These are phyloP conservation scores for Canna indica DNA, from an alignment of 176 grass and related monocot genomes.

Conservation along the genomic window DNA sequence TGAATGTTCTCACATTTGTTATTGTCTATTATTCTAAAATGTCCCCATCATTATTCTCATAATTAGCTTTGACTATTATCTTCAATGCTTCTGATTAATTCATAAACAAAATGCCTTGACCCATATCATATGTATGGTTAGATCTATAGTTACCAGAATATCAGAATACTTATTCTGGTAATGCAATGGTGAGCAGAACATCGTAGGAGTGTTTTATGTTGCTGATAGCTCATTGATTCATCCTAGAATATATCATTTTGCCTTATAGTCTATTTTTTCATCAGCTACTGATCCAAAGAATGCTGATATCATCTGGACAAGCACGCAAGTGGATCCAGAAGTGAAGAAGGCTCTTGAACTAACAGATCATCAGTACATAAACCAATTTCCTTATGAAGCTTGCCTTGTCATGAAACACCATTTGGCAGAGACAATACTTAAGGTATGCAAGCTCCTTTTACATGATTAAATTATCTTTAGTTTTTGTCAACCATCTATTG, in stretches of 20 bases:
- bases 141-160: too few relatives aligned
- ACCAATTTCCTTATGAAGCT: slow-evolving; percentile 95
- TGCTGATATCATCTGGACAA: slow-evolving; percentile 84
- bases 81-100: too few relatives aligned
- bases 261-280: slow-evolving; percentile 10
- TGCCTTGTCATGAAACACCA: slow-evolving; percentile 98
- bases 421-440: slow-evolving; percentile 73
- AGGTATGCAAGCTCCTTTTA: slow-evolving; percentile 26
- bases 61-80: too few relatives aligned
- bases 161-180: background rate
- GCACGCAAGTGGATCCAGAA: slow-evolving; percentile 86
- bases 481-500: slow-evolving; percentile 1
- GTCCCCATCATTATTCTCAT: too few relatives aligned
- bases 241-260: background rate
- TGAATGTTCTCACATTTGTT: too few relatives aligned
- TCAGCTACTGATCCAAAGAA: slow-evolving; percentile 75
- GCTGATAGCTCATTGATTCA: background rate
- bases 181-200: background rate
- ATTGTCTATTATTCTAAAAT: too few relatives aligned
- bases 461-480: background rate
- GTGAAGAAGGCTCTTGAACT: slow-evolving; percentile 58
- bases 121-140: too few relatives aligned
- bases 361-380: slow-evolving; percentile 66
- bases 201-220: background rate
- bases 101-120: too few relatives aligned